Conservation (phyloP, 371 early-diverging fungal genomes). For the Gilbertella persicaria region DNA sequence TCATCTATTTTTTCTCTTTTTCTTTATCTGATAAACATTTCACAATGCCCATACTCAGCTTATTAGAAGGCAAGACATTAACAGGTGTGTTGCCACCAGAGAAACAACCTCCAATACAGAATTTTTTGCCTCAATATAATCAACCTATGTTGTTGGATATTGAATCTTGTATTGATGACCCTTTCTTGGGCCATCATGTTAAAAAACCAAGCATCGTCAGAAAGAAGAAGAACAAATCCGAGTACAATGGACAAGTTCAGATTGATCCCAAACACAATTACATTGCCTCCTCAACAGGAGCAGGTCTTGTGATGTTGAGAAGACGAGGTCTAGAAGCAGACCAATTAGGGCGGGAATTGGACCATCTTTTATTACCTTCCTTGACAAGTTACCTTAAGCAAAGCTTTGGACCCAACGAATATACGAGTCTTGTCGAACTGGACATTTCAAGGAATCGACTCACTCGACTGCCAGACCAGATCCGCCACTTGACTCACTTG, state of each 20-base stretch:
- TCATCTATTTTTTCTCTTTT: slow-evolving; percentile 1
- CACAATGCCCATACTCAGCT: slow-evolving; percentile 16
- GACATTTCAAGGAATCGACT: slow-evolving; percentile 63
- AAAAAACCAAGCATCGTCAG: not conserved
- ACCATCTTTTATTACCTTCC: slow-evolving; percentile 36
- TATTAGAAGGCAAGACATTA: slow-evolving; percentile 36
- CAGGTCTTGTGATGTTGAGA: slow-evolving; percentile 48
- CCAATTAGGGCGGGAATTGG: slow-evolving; percentile 42
- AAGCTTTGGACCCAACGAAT: slow-evolving; percentile 6
- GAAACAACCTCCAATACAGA: slow-evolving; percentile 25
- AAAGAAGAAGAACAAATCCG: slow-evolving; percentile 10
- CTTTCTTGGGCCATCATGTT: slow-evolving; percentile 55
- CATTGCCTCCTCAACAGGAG: slow-evolving; percentile 5
- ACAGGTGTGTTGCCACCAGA: slow-evolving; percentile 42
- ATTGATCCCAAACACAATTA: slow-evolving; percentile 5
- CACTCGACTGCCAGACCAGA: slow-evolving; percentile 40
- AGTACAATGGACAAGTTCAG: slow-evolving; percentile 19
- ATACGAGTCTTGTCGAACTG: slow-evolving; percentile 51
- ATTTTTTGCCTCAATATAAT: slow-evolving; percentile 21
- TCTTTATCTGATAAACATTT: slow-evolving; percentile 1
- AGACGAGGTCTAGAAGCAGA: slow-evolving; percentile 43
- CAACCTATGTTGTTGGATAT: slow-evolving; percentile 47
- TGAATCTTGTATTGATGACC: slow-evolving; percentile 64
- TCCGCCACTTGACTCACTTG: slow-evolving; percentile 46
- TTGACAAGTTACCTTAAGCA: slow-evolving; percentile 35